Conservation (phyloP, 257 asterid species). For the Apocynum venetum region DNA sequence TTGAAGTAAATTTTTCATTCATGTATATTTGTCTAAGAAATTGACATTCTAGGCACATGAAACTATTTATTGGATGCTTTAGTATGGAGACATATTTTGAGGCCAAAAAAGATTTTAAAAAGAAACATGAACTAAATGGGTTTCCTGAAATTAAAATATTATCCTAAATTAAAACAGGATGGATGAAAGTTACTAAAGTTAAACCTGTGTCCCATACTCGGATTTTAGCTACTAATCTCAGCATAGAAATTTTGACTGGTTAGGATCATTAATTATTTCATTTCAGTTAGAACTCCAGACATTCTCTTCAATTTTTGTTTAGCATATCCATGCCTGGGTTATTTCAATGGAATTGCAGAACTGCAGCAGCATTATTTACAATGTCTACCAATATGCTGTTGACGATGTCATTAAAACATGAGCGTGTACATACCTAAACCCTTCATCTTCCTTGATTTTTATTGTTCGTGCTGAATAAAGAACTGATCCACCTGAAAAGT, state of each 20-base stretch:
- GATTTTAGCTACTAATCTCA: background rate
- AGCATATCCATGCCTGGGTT: background rate
- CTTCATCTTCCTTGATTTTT: conserved; percentile 86
- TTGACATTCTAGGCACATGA: too few species aligned
- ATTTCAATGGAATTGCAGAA: background rate
- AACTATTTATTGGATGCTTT: too few species aligned
- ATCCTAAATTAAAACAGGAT: too few species aligned
- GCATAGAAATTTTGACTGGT: background rate
- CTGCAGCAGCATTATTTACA: background rate
- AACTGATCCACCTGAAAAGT: conserved; percentile 57
- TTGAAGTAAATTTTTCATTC: too few species aligned
- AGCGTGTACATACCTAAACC: conserved; percentile 51
- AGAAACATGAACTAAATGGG: too few species aligned
- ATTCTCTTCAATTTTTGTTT: background rate
- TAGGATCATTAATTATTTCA: background rate
- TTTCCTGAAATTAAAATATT: too few species aligned
- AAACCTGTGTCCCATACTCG: background rate
- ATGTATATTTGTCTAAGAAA: too few species aligned
- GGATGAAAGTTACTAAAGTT: too few species aligned
- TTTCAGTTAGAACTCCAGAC: background rate
- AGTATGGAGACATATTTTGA: too few species aligned
- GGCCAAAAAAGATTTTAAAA: too few species aligned
- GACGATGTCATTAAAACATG: background rate
- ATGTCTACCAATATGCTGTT: conserved; percentile 1
- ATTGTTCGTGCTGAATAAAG: conserved; percentile 71